Percentiles rank a stretch among this genome's conserved stretches.
Evolutionary conservation across 495 filamentous ascomycete genomes (phyloP).

Genomic region (Hypoxylon fragiforme): DNA sequence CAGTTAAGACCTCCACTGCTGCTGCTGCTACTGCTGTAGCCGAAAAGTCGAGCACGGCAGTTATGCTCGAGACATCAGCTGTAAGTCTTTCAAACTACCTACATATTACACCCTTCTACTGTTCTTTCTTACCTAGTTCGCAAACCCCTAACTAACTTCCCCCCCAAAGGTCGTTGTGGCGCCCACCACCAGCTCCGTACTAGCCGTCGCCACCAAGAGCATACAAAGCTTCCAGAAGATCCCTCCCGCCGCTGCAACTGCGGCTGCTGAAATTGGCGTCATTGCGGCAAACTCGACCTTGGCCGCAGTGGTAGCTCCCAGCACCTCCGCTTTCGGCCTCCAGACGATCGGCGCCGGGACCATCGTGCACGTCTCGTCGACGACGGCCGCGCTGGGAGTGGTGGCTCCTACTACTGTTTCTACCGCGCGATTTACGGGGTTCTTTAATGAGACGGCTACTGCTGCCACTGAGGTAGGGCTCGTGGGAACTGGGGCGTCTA

Average conservation of each 20-base stretch:
- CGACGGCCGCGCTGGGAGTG: conserved; percentile 1
- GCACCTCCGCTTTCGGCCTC: conserved; percentile 10
- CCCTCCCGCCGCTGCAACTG: conserved; percentile 8
- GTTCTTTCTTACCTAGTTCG: too few species aligned
- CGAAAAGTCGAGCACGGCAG: neutral
- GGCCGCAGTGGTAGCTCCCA: neutral
- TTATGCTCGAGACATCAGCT: neutral
- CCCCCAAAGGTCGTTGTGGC: too few species aligned
- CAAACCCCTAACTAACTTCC: too few species aligned
- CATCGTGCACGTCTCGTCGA: neutral
- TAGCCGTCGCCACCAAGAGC: too few species aligned
- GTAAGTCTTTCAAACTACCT: neutral
- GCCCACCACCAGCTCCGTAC: too few species aligned
- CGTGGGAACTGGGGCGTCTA: neutral
- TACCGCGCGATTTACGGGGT: conserved; percentile 7
- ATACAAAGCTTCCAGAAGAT: conserved; percentile 21
- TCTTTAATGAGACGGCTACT: conserved; percentile 14
- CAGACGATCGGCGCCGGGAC: conserved; percentile 8
- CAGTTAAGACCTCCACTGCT: conserved; percentile 6
- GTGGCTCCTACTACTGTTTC: neutral
- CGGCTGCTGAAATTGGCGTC: conserved; percentile 4
- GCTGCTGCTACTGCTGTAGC: neutral
- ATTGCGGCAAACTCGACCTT: conserved; percentile 6
- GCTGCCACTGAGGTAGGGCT: neutral
- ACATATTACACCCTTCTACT: conserved; percentile 1